Evolutionary conservation across 2,329 filamentous ascomycete genomes (phyloP).

Genomic region (Kalmusia sp.): DNA sequence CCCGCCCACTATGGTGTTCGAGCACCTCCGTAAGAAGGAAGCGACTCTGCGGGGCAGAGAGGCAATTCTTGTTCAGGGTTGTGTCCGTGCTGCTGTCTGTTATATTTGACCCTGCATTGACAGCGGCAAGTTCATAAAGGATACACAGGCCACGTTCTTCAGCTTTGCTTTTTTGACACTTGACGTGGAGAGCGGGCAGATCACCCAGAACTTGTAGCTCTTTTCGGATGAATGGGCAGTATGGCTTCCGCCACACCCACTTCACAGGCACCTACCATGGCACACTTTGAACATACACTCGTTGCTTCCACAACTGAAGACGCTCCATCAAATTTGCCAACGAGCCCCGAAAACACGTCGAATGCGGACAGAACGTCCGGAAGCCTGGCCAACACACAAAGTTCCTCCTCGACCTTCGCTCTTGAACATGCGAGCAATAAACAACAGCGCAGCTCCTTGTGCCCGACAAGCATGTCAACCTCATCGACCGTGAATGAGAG

Average conservation of each 20-base stretch:
- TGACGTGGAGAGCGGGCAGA: conserved; percentile 8
- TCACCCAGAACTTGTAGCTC: conserved; percentile 1
- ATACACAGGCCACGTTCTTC: conserved; percentile 17
- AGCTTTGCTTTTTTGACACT: conserved; percentile 2
- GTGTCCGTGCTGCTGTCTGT: background rate
- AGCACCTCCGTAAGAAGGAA: background rate
- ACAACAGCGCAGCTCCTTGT: background rate
- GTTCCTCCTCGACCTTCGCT: background rate
- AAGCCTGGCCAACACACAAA: conserved; percentile 1
- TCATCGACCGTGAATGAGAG: conserved; percentile 1
- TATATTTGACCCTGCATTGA: background rate
- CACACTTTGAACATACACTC: background rate
- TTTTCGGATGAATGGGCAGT: conserved; percentile 12
- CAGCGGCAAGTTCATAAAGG: conserved; percentile 10
- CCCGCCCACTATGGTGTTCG: conserved; percentile 14
- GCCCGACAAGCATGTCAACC: conserved; percentile 7
- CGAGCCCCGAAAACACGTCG: conserved; percentile 5
- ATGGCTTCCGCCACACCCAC: conserved; percentile 10
- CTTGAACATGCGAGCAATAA: background rate
- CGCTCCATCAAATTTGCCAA: background rate
- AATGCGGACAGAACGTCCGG: conserved; percentile 3
- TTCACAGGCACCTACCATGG: background rate
- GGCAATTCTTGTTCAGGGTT: background rate
- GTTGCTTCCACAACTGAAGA: background rate
- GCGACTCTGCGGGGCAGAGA: conserved; percentile 6